Evolutionary conservation across 345 rosid species (phyloP).

Genomic region (Draba incana): DNA sequence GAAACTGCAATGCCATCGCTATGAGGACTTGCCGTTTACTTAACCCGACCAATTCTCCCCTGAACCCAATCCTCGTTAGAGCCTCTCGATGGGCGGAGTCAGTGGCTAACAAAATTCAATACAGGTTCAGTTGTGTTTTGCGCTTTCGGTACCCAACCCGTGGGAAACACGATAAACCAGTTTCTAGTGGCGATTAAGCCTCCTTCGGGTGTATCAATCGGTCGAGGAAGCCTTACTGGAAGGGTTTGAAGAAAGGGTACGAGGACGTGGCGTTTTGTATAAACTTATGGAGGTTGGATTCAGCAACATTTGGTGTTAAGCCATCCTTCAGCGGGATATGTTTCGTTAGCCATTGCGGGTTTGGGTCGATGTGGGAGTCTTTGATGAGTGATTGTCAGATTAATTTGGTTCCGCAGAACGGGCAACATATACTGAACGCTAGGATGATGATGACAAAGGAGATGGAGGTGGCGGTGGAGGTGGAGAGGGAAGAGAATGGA

Average conservation of each 20-base stretch:
- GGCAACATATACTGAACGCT: slow-evolving; percentile 68
- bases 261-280: slow-evolving; percentile 54
- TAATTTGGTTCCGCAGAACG: slow-evolving; percentile 59
- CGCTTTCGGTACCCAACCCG: slow-evolving; percentile 68
- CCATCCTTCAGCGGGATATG: slow-evolving; percentile 69
- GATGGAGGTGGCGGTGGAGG: slow-evolving; percentile 62
- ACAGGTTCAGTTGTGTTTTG: slow-evolving; percentile 61
- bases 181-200: slow-evolving; percentile 62
- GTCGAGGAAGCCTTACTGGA: slow-evolving; percentile 72
- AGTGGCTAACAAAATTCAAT: slow-evolving; percentile 56
- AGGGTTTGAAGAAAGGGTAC: slow-evolving; percentile 64
- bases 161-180: slow-evolving; percentile 52
- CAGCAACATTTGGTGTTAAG: slow-evolving; percentile 52
- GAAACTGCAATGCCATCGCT: slow-evolving; percentile 57
- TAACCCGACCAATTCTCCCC: slow-evolving; percentile 69
- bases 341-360: slow-evolving; percentile 76
- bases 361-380: slow-evolving; percentile 77
- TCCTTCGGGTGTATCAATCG: slow-evolving; percentile 51
- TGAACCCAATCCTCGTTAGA: slow-evolving; percentile 41
- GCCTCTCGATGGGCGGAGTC: slow-evolving; percentile 48
- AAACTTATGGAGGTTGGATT: slow-evolving; percentile 51
- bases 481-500: slow-evolving; percentile 54
- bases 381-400: slow-evolving; percentile 62
- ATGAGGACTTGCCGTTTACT: slow-evolving; percentile 66
- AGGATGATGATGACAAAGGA: slow-evolving; percentile 58